Evolutionary conservation across 1,139 yeast species (phyloP).

Genomic region (Yamadazyma blattariae): DNA sequence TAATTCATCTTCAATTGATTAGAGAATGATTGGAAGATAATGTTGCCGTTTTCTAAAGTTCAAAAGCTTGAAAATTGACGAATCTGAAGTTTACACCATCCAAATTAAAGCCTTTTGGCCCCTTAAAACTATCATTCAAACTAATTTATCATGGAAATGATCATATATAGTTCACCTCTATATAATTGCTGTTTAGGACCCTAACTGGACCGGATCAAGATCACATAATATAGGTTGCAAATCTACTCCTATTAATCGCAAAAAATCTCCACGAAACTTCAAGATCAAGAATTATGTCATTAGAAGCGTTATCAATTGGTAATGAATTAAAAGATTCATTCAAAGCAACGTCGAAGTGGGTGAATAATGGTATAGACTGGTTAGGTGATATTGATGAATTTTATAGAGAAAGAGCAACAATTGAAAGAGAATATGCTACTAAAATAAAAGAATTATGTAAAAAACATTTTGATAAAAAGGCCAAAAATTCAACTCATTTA

Average conservation of each 20-base stretch:
- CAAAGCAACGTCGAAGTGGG: conserved; percentile 76
- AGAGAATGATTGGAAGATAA: too few relatives aligned
- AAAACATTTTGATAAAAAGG: conserved; percentile 74
- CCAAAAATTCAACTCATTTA: conserved; percentile 60
- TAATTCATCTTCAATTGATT: too few relatives aligned
- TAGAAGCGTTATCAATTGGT: conserved; percentile 44
- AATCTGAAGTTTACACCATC: too few relatives aligned
- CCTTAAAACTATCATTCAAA: too few relatives aligned
- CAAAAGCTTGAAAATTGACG: too few relatives aligned
- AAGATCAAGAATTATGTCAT: conserved; percentile 10
- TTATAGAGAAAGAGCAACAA: conserved; percentile 74
- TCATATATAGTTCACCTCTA: too few relatives aligned
- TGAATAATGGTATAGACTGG: conserved; percentile 70
- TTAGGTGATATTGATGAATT: conserved; percentile 75
- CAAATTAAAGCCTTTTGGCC: too few relatives aligned
- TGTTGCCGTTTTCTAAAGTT: too few relatives aligned
- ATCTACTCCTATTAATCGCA: neutral
- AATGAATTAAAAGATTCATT: conserved; percentile 77
- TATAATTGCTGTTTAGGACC: too few relatives aligned
- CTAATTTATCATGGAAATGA: too few relatives aligned
- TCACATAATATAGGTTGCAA: too few relatives aligned
- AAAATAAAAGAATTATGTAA: conserved; percentile 63
- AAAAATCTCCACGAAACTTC: conserved; percentile 13
- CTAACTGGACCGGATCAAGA: too few relatives aligned
- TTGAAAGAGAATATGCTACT: conserved; percentile 81